Percentiles rank a stretch among this genome's conserved stretches.
phyloP scores from a whole-genome alignment of 306 rosid genomes.

The Canavalia gladiata region DNA sequence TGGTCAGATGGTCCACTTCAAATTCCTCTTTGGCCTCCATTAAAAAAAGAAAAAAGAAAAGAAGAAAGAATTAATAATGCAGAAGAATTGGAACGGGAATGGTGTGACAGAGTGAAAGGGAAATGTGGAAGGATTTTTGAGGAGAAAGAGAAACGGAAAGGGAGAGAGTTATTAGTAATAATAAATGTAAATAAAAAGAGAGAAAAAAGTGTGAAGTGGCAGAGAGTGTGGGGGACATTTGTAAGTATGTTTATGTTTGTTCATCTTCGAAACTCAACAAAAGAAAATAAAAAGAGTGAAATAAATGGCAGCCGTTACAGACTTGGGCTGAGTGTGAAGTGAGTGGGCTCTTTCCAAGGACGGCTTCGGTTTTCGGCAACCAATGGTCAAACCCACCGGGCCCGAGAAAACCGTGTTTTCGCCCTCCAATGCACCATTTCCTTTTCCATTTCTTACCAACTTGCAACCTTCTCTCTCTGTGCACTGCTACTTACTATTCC shows the following conservation, averaged over 20 bases:
- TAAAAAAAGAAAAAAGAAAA: background rate
- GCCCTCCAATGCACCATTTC: slow-evolving; percentile 61
- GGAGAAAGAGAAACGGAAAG: slow-evolving; percentile 21
- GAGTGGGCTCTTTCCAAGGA: slow-evolving; percentile 60
- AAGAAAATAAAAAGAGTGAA: background rate
- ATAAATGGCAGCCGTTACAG: slow-evolving; percentile 23
- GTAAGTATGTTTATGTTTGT: background rate
- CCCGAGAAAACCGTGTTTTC: slow-evolving; percentile 95
- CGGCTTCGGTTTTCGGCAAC: slow-evolving; percentile 65
- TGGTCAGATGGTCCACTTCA: slow-evolving; percentile 62
- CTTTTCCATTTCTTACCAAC: background rate
- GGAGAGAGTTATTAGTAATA: background rate
- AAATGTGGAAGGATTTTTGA: background rate
- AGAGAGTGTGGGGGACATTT: slow-evolving; percentile 42
- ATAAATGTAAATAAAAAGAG: background rate
- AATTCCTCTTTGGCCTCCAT: slow-evolving; percentile 66
- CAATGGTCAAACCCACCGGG: slow-evolving; percentile 76
- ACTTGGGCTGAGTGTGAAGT: slow-evolving; percentile 45
- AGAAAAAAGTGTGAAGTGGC: slow-evolving; percentile 29
- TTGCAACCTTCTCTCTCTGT: too few species aligned
- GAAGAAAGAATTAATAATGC: background rate
- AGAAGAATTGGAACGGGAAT: slow-evolving; percentile 13
- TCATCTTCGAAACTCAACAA: too few species aligned
- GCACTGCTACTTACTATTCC: too few species aligned
- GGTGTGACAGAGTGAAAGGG: slow-evolving; percentile 15